Evolutionary conservation across 768 basidiomycete species (phyloP).

Genomic region (Suillus weaverae): DNA sequence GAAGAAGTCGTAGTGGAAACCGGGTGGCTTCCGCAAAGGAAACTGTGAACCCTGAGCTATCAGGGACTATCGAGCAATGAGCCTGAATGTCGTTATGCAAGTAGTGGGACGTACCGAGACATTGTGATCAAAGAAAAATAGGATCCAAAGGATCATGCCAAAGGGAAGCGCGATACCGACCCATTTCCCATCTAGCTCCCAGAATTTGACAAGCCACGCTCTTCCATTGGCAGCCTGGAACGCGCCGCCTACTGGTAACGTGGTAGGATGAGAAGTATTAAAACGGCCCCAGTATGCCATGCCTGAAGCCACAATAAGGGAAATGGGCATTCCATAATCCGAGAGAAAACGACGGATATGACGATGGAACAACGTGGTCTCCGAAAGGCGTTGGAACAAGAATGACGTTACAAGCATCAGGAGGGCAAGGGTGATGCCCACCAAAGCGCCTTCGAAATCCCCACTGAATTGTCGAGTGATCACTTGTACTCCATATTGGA

Average conservation of each 20-base stretch:
- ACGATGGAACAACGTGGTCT: constrained; percentile 67
- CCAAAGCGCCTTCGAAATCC: constrained; percentile 49
- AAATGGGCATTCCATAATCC: constrained; percentile 92
- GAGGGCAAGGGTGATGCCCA: constrained; percentile 71
- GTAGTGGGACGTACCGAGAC: constrained; percentile 63
- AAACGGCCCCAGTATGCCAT: constrained; percentile 89
- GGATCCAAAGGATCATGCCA: constrained; percentile 82
- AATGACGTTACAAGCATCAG: constrained; percentile 77
- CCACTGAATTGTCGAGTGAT: constrained; percentile 66
- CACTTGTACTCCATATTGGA: constrained; percentile 88
- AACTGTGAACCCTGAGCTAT: constrained; percentile 92
- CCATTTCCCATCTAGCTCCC: constrained; percentile 87
- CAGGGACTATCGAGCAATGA: constrained; percentile 54
- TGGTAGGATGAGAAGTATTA: constrained; percentile 55
- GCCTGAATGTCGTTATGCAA: not conserved
- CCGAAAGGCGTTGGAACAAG: constrained; percentile 67
- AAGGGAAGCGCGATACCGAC: constrained; percentile 88
- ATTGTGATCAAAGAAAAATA: constrained; percentile 96
- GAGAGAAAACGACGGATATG: constrained; percentile 73
- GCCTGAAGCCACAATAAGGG: constrained; percentile 70
- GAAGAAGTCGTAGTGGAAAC: constrained; percentile 89
- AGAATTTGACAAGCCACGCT: constrained; percentile 84
- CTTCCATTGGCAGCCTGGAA: constrained; percentile 73
- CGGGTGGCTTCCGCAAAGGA: constrained; percentile 87
- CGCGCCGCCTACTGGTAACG: constrained; percentile 65